These are phyloP conservation scores for Paramyrothecium roridum DNA, from an alignment of 2,329 filamentous ascomycete genomes.

Conservation along the genomic window DNA sequence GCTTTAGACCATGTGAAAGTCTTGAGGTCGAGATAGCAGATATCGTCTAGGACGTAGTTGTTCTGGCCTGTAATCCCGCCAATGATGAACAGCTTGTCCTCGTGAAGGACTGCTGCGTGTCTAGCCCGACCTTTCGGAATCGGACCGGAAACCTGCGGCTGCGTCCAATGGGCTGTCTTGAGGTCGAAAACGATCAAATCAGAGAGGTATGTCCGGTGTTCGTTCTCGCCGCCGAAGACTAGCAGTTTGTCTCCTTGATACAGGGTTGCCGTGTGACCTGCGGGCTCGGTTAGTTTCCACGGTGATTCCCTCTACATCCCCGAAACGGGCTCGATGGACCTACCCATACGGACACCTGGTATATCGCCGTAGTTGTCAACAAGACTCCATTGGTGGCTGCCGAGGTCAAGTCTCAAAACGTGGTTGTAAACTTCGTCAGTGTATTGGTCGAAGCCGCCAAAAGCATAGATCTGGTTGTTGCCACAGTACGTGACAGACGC, in stretches of 20 bases:
- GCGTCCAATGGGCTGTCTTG: conserved; percentile 91
- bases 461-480: conserved; percentile 96
- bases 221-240: conserved; percentile 96
- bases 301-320: too few relatives aligned
- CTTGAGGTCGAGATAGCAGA: conserved; percentile 94
- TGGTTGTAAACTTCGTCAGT: conserved; percentile 99
- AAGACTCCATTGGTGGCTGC: conserved; percentile 86
- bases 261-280: conserved; percentile 90
- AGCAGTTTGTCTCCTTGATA: conserved; percentile 95
- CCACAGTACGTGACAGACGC: conserved; percentile 98
- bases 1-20: conserved; percentile 96
- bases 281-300: too few relatives aligned
- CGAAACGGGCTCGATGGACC: conserved; percentile 14
- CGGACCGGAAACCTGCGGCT: conserved; percentile 80
- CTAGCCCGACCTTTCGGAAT: conserved; percentile 87
- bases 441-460: conserved; percentile 97
- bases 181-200: conserved; percentile 96
- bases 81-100: conserved; percentile 94
- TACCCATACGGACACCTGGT: conserved; percentile 94
- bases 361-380: conserved; percentile 99
- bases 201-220: conserved; percentile 91
- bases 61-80: conserved; percentile 94
- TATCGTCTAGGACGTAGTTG: conserved; percentile 89
- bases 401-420: conserved; percentile 82
- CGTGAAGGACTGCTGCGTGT: conserved; percentile 90